A percentile compares a stretch with the other conserved stretches of the same genome.
phyloP scores from a whole-genome alignment of 2,329 filamentous ascomycete genomes.

The Xenoacremonium recifei region DNA sequence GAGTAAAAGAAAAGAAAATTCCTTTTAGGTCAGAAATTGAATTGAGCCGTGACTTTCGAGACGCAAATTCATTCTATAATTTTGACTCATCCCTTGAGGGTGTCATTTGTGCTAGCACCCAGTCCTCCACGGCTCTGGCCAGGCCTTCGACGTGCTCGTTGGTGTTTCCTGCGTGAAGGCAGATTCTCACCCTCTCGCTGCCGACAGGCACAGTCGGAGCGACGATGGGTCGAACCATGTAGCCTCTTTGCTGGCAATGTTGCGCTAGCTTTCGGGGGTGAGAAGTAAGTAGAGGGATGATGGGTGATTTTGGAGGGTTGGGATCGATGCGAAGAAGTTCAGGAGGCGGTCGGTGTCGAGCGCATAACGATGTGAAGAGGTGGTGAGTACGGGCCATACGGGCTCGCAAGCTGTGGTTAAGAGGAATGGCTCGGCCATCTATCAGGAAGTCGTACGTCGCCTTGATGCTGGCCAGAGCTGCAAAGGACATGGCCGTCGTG shows the following conservation, averaged over 20 bases:
- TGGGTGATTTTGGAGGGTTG: slow-evolving; percentile 53
- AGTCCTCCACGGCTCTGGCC: slow-evolving; percentile 44
- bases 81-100: neutral
- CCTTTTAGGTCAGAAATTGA: neutral
- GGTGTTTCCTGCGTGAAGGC: slow-evolving; percentile 67
- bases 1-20: neutral
- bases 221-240: slow-evolving; percentile 64
- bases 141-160: slow-evolving; percentile 54
- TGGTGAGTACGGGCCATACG: slow-evolving; percentile 40
- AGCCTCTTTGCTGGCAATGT: slow-evolving; percentile 57
- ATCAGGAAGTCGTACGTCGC: slow-evolving; percentile 57
- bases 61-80: neutral
- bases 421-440: slow-evolving; percentile 43
- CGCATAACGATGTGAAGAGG: slow-evolving; percentile 41
- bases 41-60: too few relatives aligned
- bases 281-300: slow-evolving; percentile 60
- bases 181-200: slow-evolving; percentile 63
- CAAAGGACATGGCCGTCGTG: slow-evolving; percentile 66
- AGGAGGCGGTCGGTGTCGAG: slow-evolving; percentile 7
- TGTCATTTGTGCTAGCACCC: slow-evolving; percentile 31
- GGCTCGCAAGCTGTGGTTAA: slow-evolving; percentile 30
- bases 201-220: slow-evolving; percentile 65
- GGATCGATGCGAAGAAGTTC: slow-evolving; percentile 35
- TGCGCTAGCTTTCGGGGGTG: slow-evolving; percentile 57
- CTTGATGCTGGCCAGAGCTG: slow-evolving; percentile 57